Evolutionary conservation across 2,329 filamentous ascomycete species (phyloP).

Genomic region (Aspergillus sp.): DNA sequence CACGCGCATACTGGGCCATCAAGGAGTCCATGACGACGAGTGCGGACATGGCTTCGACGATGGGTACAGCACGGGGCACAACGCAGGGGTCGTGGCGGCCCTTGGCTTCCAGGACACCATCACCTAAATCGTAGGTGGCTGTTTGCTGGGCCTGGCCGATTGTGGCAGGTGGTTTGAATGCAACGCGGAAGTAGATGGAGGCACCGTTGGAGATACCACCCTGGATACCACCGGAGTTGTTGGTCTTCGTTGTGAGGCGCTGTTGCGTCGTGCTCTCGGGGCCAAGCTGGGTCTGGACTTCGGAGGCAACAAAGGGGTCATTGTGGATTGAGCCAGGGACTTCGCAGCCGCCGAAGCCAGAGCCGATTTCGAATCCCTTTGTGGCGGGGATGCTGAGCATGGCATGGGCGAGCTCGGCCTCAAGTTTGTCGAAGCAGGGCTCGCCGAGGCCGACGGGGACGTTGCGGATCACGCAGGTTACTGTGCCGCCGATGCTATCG

Average conservation of each 20-base stretch:
- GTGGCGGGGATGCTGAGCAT: conserved; percentile 95
- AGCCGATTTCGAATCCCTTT: conserved; percentile 95
- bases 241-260: conserved; percentile 80
- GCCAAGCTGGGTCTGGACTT: conserved; percentile 19
- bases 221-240: conserved; percentile 93
- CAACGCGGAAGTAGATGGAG: conserved; percentile 90
- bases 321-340: conserved; percentile 90
- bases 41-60: conserved; percentile 80
- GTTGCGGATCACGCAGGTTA: conserved; percentile 90
- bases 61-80: conserved; percentile 75
- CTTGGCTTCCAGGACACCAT: conserved; percentile 83
- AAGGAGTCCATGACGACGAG: conserved; percentile 84
- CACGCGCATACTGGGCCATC: conserved; percentile 72
- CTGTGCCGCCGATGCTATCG: conserved; percentile 91
- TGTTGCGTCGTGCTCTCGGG: conserved; percentile 39
- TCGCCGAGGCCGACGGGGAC: conserved; percentile 84
- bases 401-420: conserved; percentile 85
- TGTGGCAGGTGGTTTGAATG: conserved; percentile 92
- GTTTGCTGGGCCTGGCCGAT: conserved; percentile 88
- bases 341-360: conserved; percentile 83
- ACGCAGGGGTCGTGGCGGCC: conserved; percentile 94
- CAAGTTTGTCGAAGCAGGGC: conserved; percentile 92
- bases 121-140: conserved; percentile 71
- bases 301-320: conserved; percentile 72
- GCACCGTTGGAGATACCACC: conserved; percentile 94